Base-by-base conservation (phyloP, 2,329 filamentous ascomycete species). In the Ceratocystis smalleyi region DNA sequence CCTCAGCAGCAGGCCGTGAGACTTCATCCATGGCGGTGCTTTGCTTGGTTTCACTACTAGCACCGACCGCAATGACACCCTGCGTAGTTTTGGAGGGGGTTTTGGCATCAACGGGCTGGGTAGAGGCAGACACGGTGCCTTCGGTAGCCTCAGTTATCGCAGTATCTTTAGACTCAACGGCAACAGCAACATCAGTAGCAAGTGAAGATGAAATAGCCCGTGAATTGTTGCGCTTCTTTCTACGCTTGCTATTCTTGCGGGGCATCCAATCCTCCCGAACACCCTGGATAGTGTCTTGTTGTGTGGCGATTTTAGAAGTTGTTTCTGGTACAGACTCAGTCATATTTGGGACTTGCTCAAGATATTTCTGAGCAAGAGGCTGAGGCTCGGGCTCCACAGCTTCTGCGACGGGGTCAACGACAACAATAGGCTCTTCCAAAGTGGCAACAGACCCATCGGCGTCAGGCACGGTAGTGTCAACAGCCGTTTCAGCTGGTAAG, bases 261-360 rank as follows among this genome's bases (percentile, higher is more conserved):
- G 64, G 64, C 59, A 62, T 65, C 64, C 64, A 65, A 43, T 65
- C 64, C 19, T 65, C 64, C 17, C 40, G 60, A 30, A 65, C 61
- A 2, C 59, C 61, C 49, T 59, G 43, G 2, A 61, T 55, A 19
- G 19, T 47, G 10, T 40, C 45, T 5, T 61, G 19, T 19, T 62
- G 17, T 2, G 40, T 43, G 30, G n/a, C 15, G 43, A 19, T 22
- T 24, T 62, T 15, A 0, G 10, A 10, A 40, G 10, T 40, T 40
- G 35, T 15, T 40, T 4, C 35, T 40, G 12, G 35, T 40, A 15
- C 30, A 12, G 15, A 22, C 47, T 19, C n/a, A 32, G 62, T 51
- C 27, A 17, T 32, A 4, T 8, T 19, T 22, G 47, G 19, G 7
- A 2, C 2, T 19, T 51, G 19, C n/a, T 10, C 47, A 12, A 22